A percentile compares a stretch with the other conserved stretches of the same genome.
Evolutionary conservation across 106 monocot species (phyloP).

Genomic region (Acorus gramineus): DNA sequence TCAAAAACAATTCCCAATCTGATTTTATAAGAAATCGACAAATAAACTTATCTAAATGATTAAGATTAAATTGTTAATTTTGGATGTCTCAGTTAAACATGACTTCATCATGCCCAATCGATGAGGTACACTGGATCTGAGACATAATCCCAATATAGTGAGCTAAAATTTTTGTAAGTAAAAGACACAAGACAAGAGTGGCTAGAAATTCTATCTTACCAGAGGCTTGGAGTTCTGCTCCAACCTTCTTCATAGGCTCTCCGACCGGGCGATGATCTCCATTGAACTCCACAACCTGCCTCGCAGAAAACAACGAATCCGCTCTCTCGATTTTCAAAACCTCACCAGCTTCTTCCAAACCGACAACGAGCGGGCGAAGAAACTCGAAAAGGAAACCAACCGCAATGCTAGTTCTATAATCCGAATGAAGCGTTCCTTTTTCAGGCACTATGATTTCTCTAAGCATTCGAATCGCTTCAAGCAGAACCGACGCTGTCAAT

Average conservation of each 20-base stretch:
- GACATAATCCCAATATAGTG: too few relatives aligned
- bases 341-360: conserved; percentile 7
- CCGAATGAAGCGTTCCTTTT: conserved; percentile 40
- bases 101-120: too few relatives aligned
- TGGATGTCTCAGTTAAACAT: too few relatives aligned
- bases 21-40: too few relatives aligned
- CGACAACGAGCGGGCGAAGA: conserved; percentile 31
- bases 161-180: too few relatives aligned
- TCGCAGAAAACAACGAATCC: conserved; percentile 24
- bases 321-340: neutral
- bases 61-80: too few relatives aligned
- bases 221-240: conserved; percentile 77
- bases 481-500: conserved; percentile 40
- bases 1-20: too few relatives aligned
- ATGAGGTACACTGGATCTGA: too few relatives aligned
- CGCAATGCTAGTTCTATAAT: conserved; percentile 56
- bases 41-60: too few relatives aligned
- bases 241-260: conserved; percentile 48
- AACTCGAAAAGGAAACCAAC: conserved; percentile 67
- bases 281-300: conserved; percentile 33
- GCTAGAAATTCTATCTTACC: conserved; percentile 20
- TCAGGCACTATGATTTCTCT: conserved; percentile 29
- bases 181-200: too few relatives aligned
- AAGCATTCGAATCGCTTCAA: conserved; percentile 52
- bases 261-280: conserved; percentile 62